These are phyloP conservation scores for Phialemoniopsis sp. DNA, from an alignment of 2,329 filamentous ascomycete species.

Conservation along the genomic window DNA sequence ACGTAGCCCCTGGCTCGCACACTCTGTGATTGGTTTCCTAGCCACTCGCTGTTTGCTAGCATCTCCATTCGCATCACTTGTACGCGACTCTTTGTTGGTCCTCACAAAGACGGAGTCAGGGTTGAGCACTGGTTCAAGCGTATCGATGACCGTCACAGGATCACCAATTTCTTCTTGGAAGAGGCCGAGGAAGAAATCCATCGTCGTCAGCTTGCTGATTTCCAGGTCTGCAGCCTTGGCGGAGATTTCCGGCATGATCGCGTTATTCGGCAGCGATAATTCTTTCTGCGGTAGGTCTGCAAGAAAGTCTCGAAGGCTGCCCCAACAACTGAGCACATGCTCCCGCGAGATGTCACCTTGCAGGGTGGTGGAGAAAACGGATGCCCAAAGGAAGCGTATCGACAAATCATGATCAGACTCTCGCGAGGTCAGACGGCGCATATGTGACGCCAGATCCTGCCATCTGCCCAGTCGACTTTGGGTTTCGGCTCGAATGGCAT, in stretches of 20 bases:
- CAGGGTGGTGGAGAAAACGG: conserved; percentile 48
- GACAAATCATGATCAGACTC: conserved; percentile 32
- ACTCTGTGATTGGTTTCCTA: conserved; percentile 42
- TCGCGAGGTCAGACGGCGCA: conserved; percentile 30
- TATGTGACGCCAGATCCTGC: conserved; percentile 43
- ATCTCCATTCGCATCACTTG: conserved; percentile 1
- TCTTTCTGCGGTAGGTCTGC: conserved; percentile 28
- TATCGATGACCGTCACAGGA: conserved; percentile 82
- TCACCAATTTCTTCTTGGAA: conserved; percentile 81
- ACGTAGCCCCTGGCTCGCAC: conserved; percentile 53
- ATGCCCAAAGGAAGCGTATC: conserved; percentile 54
- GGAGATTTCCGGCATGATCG: conserved; percentile 84
- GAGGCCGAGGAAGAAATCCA: conserved; percentile 90
- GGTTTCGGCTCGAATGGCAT: conserved; percentile 41
- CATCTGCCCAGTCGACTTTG: conserved; percentile 46
- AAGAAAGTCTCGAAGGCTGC: conserved; percentile 50
- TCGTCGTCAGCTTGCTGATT: conserved; percentile 86
- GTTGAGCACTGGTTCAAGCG: conserved; percentile 86
- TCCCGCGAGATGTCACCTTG: conserved; percentile 49
- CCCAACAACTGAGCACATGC: conserved; percentile 55
- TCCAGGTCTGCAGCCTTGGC: conserved; percentile 81
- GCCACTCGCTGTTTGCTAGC: conserved; percentile 12
- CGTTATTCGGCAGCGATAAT: conserved; percentile 75
- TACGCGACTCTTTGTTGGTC: conserved; percentile 6
- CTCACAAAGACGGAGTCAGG: conserved; percentile 51